Percentiles rank a stretch among this genome's conserved stretches.
Evolutionary conservation across 192 early-diverging fungal genomes (phyloP).

Genomic region (Linnemannia exigua): DNA sequence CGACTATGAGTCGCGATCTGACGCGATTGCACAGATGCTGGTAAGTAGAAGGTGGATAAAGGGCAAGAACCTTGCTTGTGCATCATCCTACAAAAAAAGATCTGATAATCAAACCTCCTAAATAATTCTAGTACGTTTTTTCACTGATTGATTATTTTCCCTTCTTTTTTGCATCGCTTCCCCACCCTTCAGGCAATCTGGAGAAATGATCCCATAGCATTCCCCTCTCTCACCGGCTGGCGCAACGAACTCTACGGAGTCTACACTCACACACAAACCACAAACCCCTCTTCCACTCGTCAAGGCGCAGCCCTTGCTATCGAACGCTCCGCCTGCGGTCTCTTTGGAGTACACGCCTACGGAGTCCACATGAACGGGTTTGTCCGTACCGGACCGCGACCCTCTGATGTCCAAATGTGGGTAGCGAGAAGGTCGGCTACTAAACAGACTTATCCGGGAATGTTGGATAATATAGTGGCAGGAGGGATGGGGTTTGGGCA

Average conservation of each 20-base stretch:
- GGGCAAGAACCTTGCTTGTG: background rate
- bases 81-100: background rate
- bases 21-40: slow-evolving; percentile 50
- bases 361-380: slow-evolving; percentile 94
- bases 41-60: no score
- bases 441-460: slow-evolving; percentile 92
- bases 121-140: background rate
- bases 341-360: slow-evolving; percentile 89
- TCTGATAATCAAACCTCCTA: slow-evolving; percentile 26
- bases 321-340: slow-evolving; percentile 83
- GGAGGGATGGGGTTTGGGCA: slow-evolving; percentile 81
- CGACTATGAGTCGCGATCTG: slow-evolving; percentile 58
- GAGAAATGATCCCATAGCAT: slow-evolving; percentile 31
- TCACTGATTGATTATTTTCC: background rate
- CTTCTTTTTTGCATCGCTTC: background rate
- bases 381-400: slow-evolving; percentile 50
- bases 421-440: slow-evolving; percentile 80
- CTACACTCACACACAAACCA: slow-evolving; percentile 63
- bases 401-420: slow-evolving; percentile 83
- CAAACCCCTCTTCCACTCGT: slow-evolving; percentile 37
- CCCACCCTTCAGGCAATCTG: slow-evolving; percentile 18
- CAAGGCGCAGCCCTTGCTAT: slow-evolving; percentile 67
- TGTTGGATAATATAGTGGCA: slow-evolving; percentile 82
- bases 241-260: slow-evolving; percentile 88
- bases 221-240: slow-evolving; percentile 73